Conservation (phyloP, 2,329 filamentous ascomycete species). For the Chlorencoelia australis region DNA sequence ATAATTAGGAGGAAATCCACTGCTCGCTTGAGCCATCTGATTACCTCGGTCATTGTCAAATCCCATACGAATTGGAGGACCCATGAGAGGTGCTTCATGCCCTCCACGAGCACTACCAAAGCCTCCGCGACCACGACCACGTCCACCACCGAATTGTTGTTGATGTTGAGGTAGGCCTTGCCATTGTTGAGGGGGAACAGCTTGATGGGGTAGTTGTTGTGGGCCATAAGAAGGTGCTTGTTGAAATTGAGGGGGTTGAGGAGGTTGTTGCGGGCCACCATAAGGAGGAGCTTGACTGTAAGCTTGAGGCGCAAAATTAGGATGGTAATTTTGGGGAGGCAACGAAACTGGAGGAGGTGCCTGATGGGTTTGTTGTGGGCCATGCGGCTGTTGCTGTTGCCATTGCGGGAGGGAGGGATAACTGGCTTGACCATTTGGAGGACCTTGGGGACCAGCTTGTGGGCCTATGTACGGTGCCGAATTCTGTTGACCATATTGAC, state of each 20-base stretch:
- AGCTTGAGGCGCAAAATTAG: constrained; percentile 46
- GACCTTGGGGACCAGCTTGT: constrained; percentile 21
- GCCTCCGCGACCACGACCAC: constrained; percentile 27
- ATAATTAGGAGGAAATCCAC: constrained; percentile 31
- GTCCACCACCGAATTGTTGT: constrained; percentile 20
- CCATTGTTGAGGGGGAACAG: constrained; percentile 35
- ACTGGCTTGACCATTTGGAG: constrained; percentile 15
- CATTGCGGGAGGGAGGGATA: constrained; percentile 21
- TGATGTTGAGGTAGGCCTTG: constrained; percentile 29
- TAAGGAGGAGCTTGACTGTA: constrained; percentile 32
- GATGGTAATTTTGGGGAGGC: constrained; percentile 45
- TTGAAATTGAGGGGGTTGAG: constrained; percentile 23
- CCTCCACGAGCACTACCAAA: constrained; percentile 34
- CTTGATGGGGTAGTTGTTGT: constrained; percentile 27
- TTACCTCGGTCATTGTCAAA: constrained; percentile 39
- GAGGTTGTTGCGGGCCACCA: constrained; percentile 29
- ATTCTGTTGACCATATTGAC: constrained; percentile 22
- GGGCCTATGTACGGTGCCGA: constrained; percentile 26
- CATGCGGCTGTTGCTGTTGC: constrained; percentile 15
- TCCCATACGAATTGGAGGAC: constrained; percentile 44
- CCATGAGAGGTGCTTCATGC: constrained; percentile 38
- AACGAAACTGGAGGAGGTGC: constrained; percentile 32
- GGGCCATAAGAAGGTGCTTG: constrained; percentile 27
- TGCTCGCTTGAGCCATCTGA: constrained; percentile 35
- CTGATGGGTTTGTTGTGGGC: constrained; percentile 18